Conservation (phyloP, 495 filamentous ascomycete species). For the Darksidea phi region DNA sequence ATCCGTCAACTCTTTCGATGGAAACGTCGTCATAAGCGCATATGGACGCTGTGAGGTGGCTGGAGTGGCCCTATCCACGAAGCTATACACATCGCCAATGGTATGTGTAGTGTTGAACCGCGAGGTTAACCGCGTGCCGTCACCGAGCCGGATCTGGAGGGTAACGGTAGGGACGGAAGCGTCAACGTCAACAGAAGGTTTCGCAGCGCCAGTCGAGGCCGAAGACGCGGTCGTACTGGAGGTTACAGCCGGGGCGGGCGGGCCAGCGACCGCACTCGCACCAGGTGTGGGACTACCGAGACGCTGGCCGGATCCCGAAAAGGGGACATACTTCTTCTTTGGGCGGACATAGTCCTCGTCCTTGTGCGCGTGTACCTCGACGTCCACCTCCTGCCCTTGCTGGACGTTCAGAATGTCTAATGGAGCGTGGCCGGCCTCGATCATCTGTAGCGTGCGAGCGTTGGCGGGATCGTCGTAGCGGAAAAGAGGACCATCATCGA, state of each 20-base stretch:
- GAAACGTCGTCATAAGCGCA: constrained; percentile 92
- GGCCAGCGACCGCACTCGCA: constrained; percentile 40
- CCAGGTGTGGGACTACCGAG: constrained; percentile 91
- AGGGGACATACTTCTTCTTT: constrained; percentile 85
- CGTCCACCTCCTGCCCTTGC: constrained; percentile 82
- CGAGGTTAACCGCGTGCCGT: constrained; percentile 80
- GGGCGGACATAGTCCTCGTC: constrained; percentile 77
- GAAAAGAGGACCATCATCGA: constrained; percentile 90
- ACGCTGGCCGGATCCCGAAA: constrained; percentile 75
- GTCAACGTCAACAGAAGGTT: constrained; percentile 60
- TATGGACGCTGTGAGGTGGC: constrained; percentile 61
- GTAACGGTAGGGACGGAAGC: constrained; percentile 72
- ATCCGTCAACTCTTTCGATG: constrained; percentile 87
- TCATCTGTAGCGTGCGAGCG: constrained; percentile 74
- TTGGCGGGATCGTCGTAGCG: constrained; percentile 87
- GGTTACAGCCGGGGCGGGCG: constrained; percentile 37
- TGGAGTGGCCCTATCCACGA: constrained; percentile 68
- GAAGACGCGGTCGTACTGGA: constrained; percentile 44
- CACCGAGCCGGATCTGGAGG: constrained; percentile 84
- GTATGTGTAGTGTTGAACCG: constrained; percentile 92
- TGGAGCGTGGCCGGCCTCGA: constrained; percentile 82
- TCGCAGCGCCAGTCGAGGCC: constrained; percentile 37
- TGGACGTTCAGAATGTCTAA: constrained; percentile 85
- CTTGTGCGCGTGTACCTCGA: constrained; percentile 77
- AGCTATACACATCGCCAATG: constrained; percentile 84